Conservation (phyloP, 2,329 filamentous ascomycete genomes). For the Cytospora chrysosperma region DNA sequence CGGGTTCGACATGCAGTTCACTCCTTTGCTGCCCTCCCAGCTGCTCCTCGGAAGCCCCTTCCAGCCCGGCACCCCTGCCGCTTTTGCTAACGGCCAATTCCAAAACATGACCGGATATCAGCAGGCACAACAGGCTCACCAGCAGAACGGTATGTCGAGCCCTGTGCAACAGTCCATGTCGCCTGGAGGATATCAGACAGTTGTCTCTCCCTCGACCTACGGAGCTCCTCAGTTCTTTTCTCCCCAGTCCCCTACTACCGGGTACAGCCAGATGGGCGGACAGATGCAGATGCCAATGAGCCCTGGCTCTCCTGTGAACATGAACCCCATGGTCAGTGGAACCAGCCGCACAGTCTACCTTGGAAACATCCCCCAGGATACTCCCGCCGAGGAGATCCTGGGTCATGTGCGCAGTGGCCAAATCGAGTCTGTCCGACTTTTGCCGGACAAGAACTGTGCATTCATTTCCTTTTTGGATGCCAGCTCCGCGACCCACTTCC, state of each 20-base stretch:
- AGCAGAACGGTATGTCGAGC: constrained; percentile 66
- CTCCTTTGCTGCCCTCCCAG: constrained; percentile 90
- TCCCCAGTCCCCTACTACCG: constrained; percentile 81
- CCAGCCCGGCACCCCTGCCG: constrained; percentile 87
- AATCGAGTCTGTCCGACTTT: constrained; percentile 95
- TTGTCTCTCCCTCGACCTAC: constrained; percentile 83
- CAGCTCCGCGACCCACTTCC: constrained; percentile 97
- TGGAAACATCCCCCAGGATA: constrained; percentile 98
- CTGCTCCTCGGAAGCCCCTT: constrained; percentile 94
- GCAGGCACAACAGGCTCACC: constrained; percentile 54
- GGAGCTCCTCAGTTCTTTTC: constrained; percentile 78
- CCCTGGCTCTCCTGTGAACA: constrained; percentile 72
- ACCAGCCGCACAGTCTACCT: constrained; percentile 97
- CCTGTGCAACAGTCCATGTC: constrained; percentile 77
- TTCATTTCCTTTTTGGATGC: constrained; percentile 99
- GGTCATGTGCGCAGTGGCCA: constrained; percentile 95
- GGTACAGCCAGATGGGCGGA: constrained; percentile 63
- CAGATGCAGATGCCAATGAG: constrained; percentile 57
- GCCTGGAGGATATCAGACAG: constrained; percentile 77
- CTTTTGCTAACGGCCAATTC: constrained; percentile 90
- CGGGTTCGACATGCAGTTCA: constrained; percentile 97
- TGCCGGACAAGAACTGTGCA: constrained; percentile 99
- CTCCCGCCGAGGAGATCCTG: constrained; percentile 92
- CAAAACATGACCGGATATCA: constrained; percentile 79
- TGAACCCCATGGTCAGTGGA: constrained; percentile 78